Base-by-base conservation (phyloP, 768 basidiomycete species). In the Cystofilobasidium bisporidii region DNA sequence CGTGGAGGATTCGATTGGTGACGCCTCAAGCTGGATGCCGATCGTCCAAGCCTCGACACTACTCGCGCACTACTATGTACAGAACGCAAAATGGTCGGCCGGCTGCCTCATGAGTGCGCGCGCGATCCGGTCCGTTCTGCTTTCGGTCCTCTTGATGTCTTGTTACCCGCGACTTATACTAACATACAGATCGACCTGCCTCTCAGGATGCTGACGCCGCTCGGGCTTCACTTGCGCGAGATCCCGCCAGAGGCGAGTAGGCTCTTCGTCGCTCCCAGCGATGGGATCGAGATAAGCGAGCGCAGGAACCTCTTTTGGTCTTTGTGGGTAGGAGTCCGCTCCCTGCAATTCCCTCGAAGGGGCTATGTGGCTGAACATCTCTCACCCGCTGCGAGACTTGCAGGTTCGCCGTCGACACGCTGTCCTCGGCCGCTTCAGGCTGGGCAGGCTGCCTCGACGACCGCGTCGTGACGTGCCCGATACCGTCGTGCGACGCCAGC, bases 361-460 rank as follows among this genome's bases (percentile, higher is more conserved):
- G 48, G 22, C 48, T 9, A 50, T 26, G 17, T 9, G 9, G 20
- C n/a, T 6, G 45, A 18, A 24, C n/a, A 24, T 17, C 45, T 17
- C 15, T 47, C 45, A 20, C 24, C 17, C 28, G n/a, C 28, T 53
- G 50, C 28, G 9, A 18, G 6, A 15, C 9, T 9, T n/a, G 11
- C 53, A 56, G 53, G 15, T n/a, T 88, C 74, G 80, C 84, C 9
- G 79, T 81, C 55, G 87, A 89, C 71, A 83, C 87, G 32, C 81
- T 85, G 69, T 82, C 84, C 65, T 84, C 86, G 8, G 82, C 81
- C 69, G 83, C 83, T 38, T 87, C 87, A 71, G 85, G 84, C 24
- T 89, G 87, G 83, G 84, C 87, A 0, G 79, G 84, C 68, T 81
- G 81, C 67, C 77, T 89, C 14, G 88, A 89, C 70, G 87, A 89